These are phyloP conservation scores for Floccularia luteovirens DNA, from an alignment of 768 basidiomycete genomes.

Conservation along the genomic window DNA sequence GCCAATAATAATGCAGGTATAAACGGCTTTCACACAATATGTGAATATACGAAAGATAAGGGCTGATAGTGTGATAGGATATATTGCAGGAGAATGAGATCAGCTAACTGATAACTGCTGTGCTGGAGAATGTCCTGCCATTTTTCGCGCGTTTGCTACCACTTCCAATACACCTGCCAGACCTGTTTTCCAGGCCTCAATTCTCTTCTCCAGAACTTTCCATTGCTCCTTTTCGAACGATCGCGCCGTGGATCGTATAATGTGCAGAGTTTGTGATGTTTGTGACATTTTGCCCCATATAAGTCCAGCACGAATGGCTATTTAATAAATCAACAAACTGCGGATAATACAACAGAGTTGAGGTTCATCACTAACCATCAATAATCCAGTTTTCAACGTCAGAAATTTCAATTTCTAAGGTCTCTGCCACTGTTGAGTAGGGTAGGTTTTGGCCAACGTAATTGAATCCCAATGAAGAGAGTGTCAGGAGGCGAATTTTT, in stretches of 20 bases:
- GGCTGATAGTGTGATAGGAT: too few species aligned
- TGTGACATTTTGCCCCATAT: conserved; percentile 82
- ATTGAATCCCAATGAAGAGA: conserved; percentile 72
- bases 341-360: neutral
- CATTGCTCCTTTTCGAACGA: conserved; percentile 76
- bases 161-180: conserved; percentile 65
- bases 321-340: conserved; percentile 4
- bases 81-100: too few species aligned
- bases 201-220: conserved; percentile 66
- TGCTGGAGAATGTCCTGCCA: conserved; percentile 25
- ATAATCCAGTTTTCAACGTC: conserved; percentile 86
- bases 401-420: conserved; percentile 52
- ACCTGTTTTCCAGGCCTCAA: conserved; percentile 73
- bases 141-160: conserved; percentile 47
- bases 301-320: conserved; percentile 77
- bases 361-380: conserved; percentile 71
- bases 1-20: too few species aligned
- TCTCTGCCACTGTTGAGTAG: conserved; percentile 61
- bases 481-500: conserved; percentile 73
- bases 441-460: conserved; percentile 68
- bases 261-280: conserved; percentile 61
- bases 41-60: too few species aligned
- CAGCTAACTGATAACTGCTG: too few species aligned
- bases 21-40: too few species aligned
- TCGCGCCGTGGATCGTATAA: conserved; percentile 68